Evolutionary conservation across 208 protist species (phyloP), one percentile per base, ranked within the genome.

Genomic region (Acanthamoeba triangularis): DNA sequence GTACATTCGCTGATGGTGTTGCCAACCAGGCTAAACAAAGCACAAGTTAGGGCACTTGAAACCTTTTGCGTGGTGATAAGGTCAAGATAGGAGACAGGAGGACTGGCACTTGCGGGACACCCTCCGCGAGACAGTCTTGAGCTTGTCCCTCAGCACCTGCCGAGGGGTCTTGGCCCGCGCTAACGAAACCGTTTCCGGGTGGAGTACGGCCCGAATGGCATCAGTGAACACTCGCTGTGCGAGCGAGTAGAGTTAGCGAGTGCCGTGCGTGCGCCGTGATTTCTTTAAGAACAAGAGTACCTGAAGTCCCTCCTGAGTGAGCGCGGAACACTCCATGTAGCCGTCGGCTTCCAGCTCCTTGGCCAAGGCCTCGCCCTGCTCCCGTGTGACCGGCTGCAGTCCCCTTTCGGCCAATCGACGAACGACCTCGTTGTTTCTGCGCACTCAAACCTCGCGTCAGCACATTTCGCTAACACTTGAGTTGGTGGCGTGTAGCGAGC

Each of bases 291-390:
- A 16, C 52, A 69, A 28, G 63, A 69, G 28, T 78, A 78, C 65
- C 92, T 98, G 99, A 3, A 99, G 94, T 74, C 96, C 96, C 10
- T 98, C 93, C 92, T 99, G 98, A 23, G 97, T 99, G 16, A 98
- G 95, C 14, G 99, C 99, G 44, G 97, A 98, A 97, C 98, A 99
- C 93, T 99, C 98, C 20, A 99, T 30, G 95, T 99, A 99, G 25
- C 97, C 96, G 25, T 96, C 87, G 37, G 98, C 97, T 54, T 94
- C 93, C 87, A 99, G 98, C 35, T 98, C 93, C 28, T 98, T 97
- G 16, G 93, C 94, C 74, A 98, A 95, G n/a, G 67, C 61, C 28
- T 96, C 30, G 82, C 97, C 98, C 95, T 98, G 84, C 65, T 96
- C 94, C 30, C 65, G 92, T 47, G 94, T 95, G 72, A 97, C 91